Conservation (phyloP, 2,329 filamentous ascomycete genomes). For the Orbilia ellipsospora region DNA sequence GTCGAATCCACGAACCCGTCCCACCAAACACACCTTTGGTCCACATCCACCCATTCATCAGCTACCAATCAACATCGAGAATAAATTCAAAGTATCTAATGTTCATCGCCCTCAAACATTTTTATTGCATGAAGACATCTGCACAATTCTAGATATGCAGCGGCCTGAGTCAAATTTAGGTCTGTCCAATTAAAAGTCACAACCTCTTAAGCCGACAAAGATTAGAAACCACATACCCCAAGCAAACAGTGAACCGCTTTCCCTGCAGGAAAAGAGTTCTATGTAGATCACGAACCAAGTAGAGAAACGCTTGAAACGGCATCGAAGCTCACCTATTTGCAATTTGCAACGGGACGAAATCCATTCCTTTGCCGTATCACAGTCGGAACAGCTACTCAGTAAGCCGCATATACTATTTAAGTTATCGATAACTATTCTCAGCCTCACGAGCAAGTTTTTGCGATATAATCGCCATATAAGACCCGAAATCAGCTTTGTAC, state of each 20-base stretch:
- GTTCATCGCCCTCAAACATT: too few relatives aligned
- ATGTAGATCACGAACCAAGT: constrained; percentile 5
- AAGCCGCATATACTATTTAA: constrained; percentile 12
- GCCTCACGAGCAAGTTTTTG: constrained; percentile 1
- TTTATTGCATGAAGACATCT: not conserved
- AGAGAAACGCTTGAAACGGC: not conserved
- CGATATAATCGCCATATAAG: not conserved
- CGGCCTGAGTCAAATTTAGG: not conserved
- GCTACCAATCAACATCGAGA: not conserved
- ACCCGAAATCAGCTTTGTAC: not conserved
- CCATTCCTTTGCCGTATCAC: not conserved
- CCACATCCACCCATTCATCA: not conserved
- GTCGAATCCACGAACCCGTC: not conserved
- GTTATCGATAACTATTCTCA: constrained; percentile 26
- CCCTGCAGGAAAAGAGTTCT: not conserved
- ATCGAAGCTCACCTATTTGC: not conserved
- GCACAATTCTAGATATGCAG: too few relatives aligned
- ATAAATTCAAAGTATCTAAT: too few relatives aligned
- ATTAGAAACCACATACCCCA: constrained; percentile 3
- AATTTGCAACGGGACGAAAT: constrained; percentile 5
- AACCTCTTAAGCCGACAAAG: not conserved
- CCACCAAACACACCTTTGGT: not conserved
- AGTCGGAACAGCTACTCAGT: constrained; percentile 4
- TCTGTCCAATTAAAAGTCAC: constrained; percentile 13
- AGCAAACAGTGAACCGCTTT: constrained; percentile 5